Evolutionary conservation across 768 basidiomycete genomes (phyloP), one percentile per base, ranked within the genome.

Genomic region (Agaricus subrufescens): DNA sequence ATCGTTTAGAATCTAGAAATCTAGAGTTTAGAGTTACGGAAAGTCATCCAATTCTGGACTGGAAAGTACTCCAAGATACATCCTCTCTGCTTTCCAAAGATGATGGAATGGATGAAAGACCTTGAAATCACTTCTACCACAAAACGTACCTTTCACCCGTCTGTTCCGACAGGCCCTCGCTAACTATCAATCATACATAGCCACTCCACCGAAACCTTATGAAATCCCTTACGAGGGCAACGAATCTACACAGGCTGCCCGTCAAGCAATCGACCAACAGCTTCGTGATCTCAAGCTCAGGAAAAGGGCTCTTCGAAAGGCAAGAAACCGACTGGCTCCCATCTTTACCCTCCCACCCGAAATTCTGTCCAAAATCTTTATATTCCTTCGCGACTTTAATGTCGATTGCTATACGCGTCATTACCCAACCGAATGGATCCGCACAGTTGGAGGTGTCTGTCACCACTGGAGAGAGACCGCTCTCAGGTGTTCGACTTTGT

Each of bases 401-500:
- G 26, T 26, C 45, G 11, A 27, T 46, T 23, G 23, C 25, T 7
- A 50, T 51, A 39, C 48, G 57, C 31, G 23, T 50, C 11, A 50
- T 58, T 25, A 46, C 15, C 55, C 69, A 19, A 57, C 46, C 1
- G 39, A 61, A 19, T 76, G 75, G 74, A 71, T 76, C 45, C 66
- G 62, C 39, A 63, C 75, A n/a, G 40, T 52, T 31, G 70, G 67
- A 45, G 73, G 75, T 54, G 67, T 75, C n/a, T 74, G 67, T 51
- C 67, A 67, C 3, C 70, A 75, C 50, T 80, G 78, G 77, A 73
- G 79, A 26, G 58, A 70, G 0, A 70, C 78, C 3, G 76, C 77
- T 4, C 56, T 80, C 14, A 68, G 61, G 44, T 73, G 69, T 52
- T 71, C 77, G 1, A 61, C 52, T 11, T 68, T 81, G 39, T 82